These are phyloP conservation scores for Globisporangium iwayamae DNA, from an alignment of 352 stramenopile species.

Conservation along the genomic window DNA sequence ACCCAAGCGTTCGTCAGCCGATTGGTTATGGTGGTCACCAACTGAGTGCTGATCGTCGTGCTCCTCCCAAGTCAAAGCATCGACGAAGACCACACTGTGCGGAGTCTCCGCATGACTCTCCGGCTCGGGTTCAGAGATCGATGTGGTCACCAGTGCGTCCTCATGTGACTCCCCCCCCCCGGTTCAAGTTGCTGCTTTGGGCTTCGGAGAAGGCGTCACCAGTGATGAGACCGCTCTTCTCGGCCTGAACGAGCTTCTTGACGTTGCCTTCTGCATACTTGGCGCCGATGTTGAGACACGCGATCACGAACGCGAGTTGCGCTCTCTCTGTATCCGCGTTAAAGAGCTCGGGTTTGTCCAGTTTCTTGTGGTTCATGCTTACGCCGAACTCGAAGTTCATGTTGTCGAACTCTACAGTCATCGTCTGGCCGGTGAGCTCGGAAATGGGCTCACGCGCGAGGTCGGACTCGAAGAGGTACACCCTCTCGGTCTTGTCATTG, in stretches of 20 bases:
- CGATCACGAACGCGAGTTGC: not conserved
- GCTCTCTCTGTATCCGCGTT: not conserved
- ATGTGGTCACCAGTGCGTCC: no score
- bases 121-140: not conserved
- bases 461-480: conserved; percentile 12
- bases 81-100: no score
- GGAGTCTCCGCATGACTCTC: not conserved
- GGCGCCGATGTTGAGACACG: conserved; percentile 2
- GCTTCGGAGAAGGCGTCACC: not conserved
- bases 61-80: not conserved
- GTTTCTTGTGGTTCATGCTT: not conserved
- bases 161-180: no score
- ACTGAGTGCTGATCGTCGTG: no score
- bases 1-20: no score
- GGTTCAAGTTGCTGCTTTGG: not conserved
- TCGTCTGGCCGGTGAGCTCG: not conserved
- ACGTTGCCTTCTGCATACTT: not conserved
- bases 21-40: no score
- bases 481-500: conserved; percentile 3
- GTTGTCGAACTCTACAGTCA: conserved; percentile 1
- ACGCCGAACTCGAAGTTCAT: conserved; percentile 6
- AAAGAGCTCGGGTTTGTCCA: conserved; percentile 9
- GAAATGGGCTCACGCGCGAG: not conserved
- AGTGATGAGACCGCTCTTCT: not conserved
- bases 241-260: not conserved